These are phyloP conservation scores for Schizochytrium sp. DNA, from an alignment of 108 stramenopile genomes.

Conservation along the genomic window DNA sequence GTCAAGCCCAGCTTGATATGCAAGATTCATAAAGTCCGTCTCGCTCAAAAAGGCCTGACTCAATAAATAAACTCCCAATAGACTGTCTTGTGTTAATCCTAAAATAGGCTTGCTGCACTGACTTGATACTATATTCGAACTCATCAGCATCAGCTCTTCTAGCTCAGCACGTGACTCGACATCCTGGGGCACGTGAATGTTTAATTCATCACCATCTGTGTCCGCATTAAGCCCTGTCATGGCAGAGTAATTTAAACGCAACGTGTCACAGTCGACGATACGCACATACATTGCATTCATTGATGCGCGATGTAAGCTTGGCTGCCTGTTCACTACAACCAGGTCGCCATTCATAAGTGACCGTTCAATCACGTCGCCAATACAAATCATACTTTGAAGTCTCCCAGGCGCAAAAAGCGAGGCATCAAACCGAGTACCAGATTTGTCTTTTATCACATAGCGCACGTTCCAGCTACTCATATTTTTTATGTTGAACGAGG, in stretches of 20 bases:
- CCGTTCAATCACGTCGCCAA: constrained; percentile 19
- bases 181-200: constrained; percentile 39
- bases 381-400: neutral
- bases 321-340: constrained; percentile 31
- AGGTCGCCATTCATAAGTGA: neutral
- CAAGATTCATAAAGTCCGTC: neutral
- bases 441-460: neutral
- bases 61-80: neutral
- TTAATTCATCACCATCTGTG: constrained; percentile 44
- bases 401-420: neutral
- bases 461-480: neutral
- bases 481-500: neutral
- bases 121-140: neutral
- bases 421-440: neutral
- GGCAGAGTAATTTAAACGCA: constrained; percentile 16
- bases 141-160: constrained; percentile 23
- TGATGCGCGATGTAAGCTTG: constrained; percentile 37
- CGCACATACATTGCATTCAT: neutral
- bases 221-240: neutral
- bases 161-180: constrained; percentile 3
- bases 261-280: constrained; percentile 18
- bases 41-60: neutral
- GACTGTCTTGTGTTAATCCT: constrained; percentile 24
- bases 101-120: neutral
- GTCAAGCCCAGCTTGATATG: neutral